Evolutionary conservation across 2,329 filamentous ascomycete genomes (phyloP), one percentile per base, ranked within the genome.

Genomic region (Diplodia sapinea): DNA sequence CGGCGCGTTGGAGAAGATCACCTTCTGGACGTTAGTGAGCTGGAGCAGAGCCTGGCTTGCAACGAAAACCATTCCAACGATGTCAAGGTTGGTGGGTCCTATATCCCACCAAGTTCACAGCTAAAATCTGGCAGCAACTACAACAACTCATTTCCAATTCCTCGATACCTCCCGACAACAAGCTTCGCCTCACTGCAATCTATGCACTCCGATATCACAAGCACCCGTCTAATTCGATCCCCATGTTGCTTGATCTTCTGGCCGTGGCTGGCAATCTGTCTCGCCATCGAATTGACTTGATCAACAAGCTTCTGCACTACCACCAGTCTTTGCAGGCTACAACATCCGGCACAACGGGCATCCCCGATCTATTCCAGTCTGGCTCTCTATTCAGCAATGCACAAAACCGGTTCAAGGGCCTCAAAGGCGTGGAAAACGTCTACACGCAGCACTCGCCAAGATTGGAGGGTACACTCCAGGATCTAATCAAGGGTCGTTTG

Each of bases 371-470:
- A 7, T 98, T 99, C 74, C 94, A 98, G 74, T 91, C 92, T 0
- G 77, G 78, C 1, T 94, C 93, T 4, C 94, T 99, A 71, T 97
- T 99, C 79, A 92, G 92, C 0, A 92, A 92, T 13, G 93, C 94
- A 12, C 87, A 93, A 49, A 92, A 90, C 74, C 89, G 94, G 5
- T 93, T 99, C 79, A 97, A 96, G 75, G 95, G 95, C 0, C 84
- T 99, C 15, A 97, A 98, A 76, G 95, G 95, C 1, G 95, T 99
- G 1, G 96, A 99, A 78, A 99, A 99, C 73, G 95, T 99, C 33
- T 99, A 99, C 78, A 99, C 95, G 0, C 96, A 99, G 78, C 95
- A 99, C 78, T 96, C 93, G 6, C 93, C 96, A 0, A 86, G 93
- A 26, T 80, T 99, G 17, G 94, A 97, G 78, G 87, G 87, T 29